phyloP scores from a whole-genome alignment of 306 rosid genomes.

The Acmispon strigosus region DNA sequence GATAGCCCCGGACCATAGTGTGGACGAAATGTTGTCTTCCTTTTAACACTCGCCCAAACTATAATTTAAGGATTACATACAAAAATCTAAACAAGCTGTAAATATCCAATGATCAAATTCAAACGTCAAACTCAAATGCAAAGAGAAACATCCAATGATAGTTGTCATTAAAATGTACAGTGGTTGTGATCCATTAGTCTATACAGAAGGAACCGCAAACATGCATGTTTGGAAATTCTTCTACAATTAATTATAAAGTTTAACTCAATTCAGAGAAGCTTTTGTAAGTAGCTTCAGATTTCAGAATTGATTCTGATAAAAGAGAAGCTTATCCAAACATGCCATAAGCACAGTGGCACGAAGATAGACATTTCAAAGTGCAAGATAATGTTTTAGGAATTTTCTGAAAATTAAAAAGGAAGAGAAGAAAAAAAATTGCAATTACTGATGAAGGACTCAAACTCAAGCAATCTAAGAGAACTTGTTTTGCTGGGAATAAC shows the following conservation, averaged over 20 bases:
- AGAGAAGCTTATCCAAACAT: too few relatives aligned
- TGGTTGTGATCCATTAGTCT: conserved; percentile 22
- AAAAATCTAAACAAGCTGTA: neutral
- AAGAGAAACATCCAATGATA: neutral
- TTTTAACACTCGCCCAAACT: too few relatives aligned
- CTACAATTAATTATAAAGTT: too few relatives aligned
- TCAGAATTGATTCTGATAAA: too few relatives aligned
- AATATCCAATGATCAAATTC: conserved; percentile 3
- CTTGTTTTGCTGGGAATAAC: conserved; percentile 48
- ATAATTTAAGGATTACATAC: neutral
- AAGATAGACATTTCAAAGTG: neutral
- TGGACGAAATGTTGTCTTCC: too few relatives aligned
- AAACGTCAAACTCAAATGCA: neutral
- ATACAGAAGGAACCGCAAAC: conserved; percentile 29
- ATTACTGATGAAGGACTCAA: neutral
- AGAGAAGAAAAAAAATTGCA: conserved; percentile 1
- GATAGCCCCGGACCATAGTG: too few relatives aligned
- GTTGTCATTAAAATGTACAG: conserved; percentile 8
- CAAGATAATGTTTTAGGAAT: neutral
- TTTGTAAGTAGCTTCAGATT: too few relatives aligned
- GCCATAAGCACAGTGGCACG: neutral
- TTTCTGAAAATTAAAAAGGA: neutral
- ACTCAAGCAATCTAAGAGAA: conserved; percentile 26
- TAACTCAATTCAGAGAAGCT: too few relatives aligned
- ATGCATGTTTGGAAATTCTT: neutral